phyloP scores from a whole-genome alignment of 2,329 filamentous ascomycete species.

The Dactylellina cionopaga region DNA sequence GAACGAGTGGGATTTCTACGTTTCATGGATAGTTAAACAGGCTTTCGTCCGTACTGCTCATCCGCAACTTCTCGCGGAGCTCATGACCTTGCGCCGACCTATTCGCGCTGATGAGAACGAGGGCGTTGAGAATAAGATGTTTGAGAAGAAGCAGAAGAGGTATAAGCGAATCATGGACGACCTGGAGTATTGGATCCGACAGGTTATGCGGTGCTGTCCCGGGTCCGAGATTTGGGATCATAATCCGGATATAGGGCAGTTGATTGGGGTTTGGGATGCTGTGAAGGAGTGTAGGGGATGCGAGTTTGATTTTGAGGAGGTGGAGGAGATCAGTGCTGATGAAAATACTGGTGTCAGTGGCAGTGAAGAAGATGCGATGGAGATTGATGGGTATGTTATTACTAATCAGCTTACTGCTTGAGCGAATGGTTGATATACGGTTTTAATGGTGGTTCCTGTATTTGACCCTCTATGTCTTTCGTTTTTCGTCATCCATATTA shows the following conservation, averaged over 20 bases:
- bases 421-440: no score
- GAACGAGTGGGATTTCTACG: constrained; percentile 8
- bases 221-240: constrained; percentile 1
- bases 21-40: not conserved
- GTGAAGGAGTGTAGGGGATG: not conserved
- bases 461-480: no score
- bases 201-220: not conserved
- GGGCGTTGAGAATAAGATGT: not conserved
- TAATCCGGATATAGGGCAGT: not conserved
- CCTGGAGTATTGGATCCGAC: not conserved
- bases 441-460: no score
- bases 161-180: not conserved
- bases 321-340: not conserved
- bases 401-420: no score
- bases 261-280: not conserved
- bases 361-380: not conserved
- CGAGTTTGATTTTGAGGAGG: not conserved
- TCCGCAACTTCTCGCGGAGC: not conserved
- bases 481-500: no score
- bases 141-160: not conserved
- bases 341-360: no score
- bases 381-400: no score
- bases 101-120: not conserved
- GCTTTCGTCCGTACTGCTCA: not conserved
- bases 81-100: constrained; percentile 3